Conservation (phyloP, 2,329 filamentous ascomycete genomes). For the Fusarium guadeloupense region DNA sequence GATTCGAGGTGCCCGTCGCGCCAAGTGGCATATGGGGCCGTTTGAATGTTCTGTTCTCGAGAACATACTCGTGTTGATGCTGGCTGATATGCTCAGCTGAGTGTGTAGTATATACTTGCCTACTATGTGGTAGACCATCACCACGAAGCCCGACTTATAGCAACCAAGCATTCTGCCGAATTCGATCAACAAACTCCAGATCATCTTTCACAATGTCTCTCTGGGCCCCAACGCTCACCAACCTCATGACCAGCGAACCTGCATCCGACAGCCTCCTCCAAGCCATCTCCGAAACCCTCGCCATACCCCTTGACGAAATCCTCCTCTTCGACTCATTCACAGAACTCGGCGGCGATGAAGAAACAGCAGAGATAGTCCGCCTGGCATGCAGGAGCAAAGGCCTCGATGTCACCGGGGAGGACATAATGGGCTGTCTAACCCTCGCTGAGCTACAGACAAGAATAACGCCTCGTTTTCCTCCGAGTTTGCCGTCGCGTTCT, state of each 20-base stretch:
- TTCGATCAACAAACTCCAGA: background rate
- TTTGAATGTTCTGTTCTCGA: background rate
- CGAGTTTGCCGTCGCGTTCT: background rate
- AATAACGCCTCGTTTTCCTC: slow-evolving; percentile 32
- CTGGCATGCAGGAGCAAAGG: slow-evolving; percentile 31
- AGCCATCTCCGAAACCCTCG: slow-evolving; percentile 51
- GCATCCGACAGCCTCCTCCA: slow-evolving; percentile 46
- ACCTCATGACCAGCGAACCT: slow-evolving; percentile 39
- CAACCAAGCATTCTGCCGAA: background rate
- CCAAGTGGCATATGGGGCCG: background rate
- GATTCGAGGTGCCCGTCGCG: background rate
- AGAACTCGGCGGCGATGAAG: slow-evolving; percentile 55
- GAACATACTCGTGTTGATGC: background rate
- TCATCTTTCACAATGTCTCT: slow-evolving; percentile 3
- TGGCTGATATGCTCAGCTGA: background rate
- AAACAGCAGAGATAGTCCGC: slow-evolving; percentile 42
- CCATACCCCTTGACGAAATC: slow-evolving; percentile 45
- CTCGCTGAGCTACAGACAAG: slow-evolving; percentile 57
- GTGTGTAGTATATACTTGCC: background rate
- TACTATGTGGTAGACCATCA: slow-evolving; percentile 2
- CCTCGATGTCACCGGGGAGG: slow-evolving; percentile 50
- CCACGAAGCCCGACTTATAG: background rate
- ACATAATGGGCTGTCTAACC: slow-evolving; percentile 55
- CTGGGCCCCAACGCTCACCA: slow-evolving; percentile 28
- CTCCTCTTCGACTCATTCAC: slow-evolving; percentile 54